A percentile compares a stretch with the other conserved stretches of the same genome.
Conservation (phyloP, 768 basidiomycete genomes). For the Sutorius australiensis region DNA sequence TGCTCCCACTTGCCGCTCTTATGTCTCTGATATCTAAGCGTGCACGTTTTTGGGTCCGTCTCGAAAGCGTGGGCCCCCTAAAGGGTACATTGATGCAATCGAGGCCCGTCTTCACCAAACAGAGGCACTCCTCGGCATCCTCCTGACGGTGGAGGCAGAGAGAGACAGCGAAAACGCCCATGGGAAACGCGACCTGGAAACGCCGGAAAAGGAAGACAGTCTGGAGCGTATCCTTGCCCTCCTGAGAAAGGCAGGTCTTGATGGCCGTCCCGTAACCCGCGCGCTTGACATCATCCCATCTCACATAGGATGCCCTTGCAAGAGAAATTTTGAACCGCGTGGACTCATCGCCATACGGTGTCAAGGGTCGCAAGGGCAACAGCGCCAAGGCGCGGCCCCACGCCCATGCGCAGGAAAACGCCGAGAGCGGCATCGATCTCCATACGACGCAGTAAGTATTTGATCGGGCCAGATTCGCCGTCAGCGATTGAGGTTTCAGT, state of each 20-base stretch:
- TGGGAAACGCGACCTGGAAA: conserved; percentile 5
- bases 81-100: conserved; percentile 93
- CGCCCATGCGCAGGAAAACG: conserved; percentile 16
- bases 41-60: conserved; percentile 80
- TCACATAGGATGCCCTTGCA: conserved; percentile 66
- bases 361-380: conserved; percentile 58
- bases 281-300: not conserved
- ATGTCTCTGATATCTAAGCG: conserved; percentile 36
- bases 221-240: conserved; percentile 42
- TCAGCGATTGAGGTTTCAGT: conserved; percentile 1
- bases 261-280: not conserved
- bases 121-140: conserved; percentile 81
- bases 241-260: conserved; percentile 45
- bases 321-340: conserved; percentile 78
- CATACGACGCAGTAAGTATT: conserved; percentile 60
- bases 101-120: conserved; percentile 89
- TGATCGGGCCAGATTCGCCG: not conserved
- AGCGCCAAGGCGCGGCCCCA: conserved; percentile 29
- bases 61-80: conserved; percentile 83
- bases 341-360: conserved; percentile 77
- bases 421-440: conserved; percentile 34
- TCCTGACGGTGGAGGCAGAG: conserved; percentile 48
- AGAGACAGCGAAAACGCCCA: conserved; percentile 34
- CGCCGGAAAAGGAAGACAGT: conserved; percentile 10
- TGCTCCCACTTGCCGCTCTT: conserved; percentile 4